Evolutionary conservation across 1,284 basidiomycete genomes (phyloP).

Genomic region (Lignosus rhinocerotis): DNA sequence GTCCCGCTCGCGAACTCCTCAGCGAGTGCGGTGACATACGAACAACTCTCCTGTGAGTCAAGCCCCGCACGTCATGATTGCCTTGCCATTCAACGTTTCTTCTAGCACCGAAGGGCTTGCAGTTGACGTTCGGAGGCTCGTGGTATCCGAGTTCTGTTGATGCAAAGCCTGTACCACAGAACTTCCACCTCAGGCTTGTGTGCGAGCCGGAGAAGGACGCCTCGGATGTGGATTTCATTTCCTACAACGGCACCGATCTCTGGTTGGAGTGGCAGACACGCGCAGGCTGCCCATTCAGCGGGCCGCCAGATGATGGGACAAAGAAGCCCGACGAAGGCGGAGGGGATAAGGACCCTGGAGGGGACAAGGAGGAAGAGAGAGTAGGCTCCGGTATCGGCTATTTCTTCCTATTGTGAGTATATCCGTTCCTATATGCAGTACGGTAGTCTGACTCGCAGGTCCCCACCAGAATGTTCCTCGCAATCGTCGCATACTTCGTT

Average conservation of each 20-base stretch:
- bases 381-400: slow-evolving; percentile 79
- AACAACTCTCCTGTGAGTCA: slow-evolving; percentile 43
- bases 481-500: slow-evolving; percentile 66
- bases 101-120: slow-evolving; percentile 51
- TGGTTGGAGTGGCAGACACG: slow-evolving; percentile 60
- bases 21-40: slow-evolving; percentile 41
- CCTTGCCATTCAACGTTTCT: not conserved
- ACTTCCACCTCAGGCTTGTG: slow-evolving; percentile 57
- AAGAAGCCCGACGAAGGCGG: slow-evolving; percentile 30
- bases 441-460: not conserved
- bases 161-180: slow-evolving; percentile 47
- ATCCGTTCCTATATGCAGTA: not conserved
- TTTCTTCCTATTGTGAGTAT: slow-evolving; percentile 78
- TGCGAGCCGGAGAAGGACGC: slow-evolving; percentile 47
- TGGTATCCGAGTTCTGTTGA: slow-evolving; percentile 52
- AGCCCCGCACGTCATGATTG: slow-evolving; percentile 2
- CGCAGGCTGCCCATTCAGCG: slow-evolving; percentile 49
- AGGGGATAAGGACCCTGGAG: slow-evolving; percentile 33
- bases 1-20: slow-evolving; percentile 61
- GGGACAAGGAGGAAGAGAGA: slow-evolving; percentile 34
- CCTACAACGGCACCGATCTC: slow-evolving; percentile 59
- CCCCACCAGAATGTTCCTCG: slow-evolving; percentile 58
- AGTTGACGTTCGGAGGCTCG: slow-evolving; percentile 59
- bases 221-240: slow-evolving; percentile 51
- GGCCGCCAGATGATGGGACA: slow-evolving; percentile 36